phyloP scores from a whole-genome alignment of 768 basidiomycete species.

The Amanita molliuscula region DNA sequence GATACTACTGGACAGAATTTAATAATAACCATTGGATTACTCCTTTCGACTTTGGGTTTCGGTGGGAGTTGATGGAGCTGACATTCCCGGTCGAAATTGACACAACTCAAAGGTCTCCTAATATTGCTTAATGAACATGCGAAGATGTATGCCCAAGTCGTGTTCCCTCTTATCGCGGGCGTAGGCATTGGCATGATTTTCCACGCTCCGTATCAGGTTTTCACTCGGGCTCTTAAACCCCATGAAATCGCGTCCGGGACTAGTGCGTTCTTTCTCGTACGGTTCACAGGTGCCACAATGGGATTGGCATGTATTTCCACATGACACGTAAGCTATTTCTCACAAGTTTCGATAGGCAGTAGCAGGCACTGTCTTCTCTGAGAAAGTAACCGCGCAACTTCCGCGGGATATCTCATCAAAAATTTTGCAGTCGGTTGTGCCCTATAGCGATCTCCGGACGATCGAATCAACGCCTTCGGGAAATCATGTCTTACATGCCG shows the following conservation, averaged over 20 bases:
- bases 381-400: conserved; percentile 34
- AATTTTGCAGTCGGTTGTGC: conserved; percentile 34
- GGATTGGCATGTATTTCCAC: conserved; percentile 49
- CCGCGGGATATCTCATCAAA: conserved; percentile 35
- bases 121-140: conserved; percentile 49
- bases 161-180: conserved; percentile 65
- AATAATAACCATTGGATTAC: conserved; percentile 52
- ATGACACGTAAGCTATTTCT: background rate
- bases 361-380: conserved; percentile 66
- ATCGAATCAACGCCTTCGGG: conserved; percentile 37
- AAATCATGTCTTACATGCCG: conserved; percentile 34
- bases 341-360: conserved; percentile 41
- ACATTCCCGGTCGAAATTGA: conserved; percentile 7
- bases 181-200: conserved; percentile 77
- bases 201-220: conserved; percentile 78
- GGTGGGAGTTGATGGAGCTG: conserved; percentile 32
- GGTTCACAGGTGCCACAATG: conserved; percentile 78
- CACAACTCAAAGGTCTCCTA: conserved; percentile 47
- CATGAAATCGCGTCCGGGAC: conserved; percentile 69
- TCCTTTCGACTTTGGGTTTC: conserved; percentile 62
- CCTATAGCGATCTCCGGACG: conserved; percentile 40
- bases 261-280: conserved; percentile 79
- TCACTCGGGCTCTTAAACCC: conserved; percentile 54
- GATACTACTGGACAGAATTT: conserved; percentile 58
- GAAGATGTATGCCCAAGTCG: conserved; percentile 28